Percentiles rank a stretch among this genome's conserved stretches.
Conservation (phyloP, 164 flowering plant species). For the Cinnamomum chago region DNA sequence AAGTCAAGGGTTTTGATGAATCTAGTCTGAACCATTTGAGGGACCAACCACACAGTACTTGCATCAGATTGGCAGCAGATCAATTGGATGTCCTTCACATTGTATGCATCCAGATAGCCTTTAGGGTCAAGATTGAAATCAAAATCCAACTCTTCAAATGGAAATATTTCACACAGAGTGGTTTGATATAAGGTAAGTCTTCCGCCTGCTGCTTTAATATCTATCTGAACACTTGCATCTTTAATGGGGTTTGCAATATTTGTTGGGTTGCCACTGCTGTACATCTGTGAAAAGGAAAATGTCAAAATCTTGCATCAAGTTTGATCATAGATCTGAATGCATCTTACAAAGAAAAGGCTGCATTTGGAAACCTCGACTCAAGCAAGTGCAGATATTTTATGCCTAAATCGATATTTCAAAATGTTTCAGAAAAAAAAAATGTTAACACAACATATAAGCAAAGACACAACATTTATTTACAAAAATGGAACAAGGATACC, state of each 20-base stretch:
- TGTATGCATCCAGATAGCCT: slow-evolving; percentile 51
- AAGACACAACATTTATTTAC: too few species aligned
- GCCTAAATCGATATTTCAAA: too few species aligned
- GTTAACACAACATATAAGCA: too few species aligned
- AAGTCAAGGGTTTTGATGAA: slow-evolving; percentile 53
- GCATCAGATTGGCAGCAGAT: slow-evolving; percentile 97
- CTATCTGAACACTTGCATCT: slow-evolving; percentile 79
- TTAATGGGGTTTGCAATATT: slow-evolving; percentile 92
- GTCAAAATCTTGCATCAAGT: background rate
- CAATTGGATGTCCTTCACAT: slow-evolving; percentile 74
- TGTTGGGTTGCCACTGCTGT: slow-evolving; percentile 99
- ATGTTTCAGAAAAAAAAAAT: too few species aligned
- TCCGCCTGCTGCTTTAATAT: slow-evolving; percentile 69
- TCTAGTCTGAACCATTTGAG: slow-evolving; percentile 60
- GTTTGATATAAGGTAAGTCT: slow-evolving; percentile 78
- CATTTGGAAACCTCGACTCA: background rate
- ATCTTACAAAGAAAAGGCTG: background rate
- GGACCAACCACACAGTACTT: slow-evolving; percentile 77
- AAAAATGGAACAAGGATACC: too few species aligned
- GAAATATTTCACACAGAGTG: slow-evolving; percentile 67
- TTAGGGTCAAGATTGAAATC: slow-evolving; percentile 51
- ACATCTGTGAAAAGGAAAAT: slow-evolving; percentile 60
- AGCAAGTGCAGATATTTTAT: background rate
- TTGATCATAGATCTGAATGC: background rate
- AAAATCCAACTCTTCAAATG: slow-evolving; percentile 42